phyloP scores from a whole-genome alignment of 1,284 basidiomycete genomes.

The Marasmius sp. region DNA sequence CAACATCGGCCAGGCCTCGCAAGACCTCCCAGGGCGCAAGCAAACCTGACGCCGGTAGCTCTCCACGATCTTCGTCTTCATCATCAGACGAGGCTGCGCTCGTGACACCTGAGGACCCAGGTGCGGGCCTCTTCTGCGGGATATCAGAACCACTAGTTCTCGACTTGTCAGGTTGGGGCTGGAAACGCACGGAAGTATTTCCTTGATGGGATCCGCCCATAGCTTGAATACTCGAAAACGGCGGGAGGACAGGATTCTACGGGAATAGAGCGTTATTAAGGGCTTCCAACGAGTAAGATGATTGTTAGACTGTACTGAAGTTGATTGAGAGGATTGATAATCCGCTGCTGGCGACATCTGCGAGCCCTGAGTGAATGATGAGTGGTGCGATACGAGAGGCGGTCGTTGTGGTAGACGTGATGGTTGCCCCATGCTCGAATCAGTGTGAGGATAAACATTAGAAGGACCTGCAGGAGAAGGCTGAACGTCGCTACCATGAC shows the following conservation, averaged over 20 bases:
- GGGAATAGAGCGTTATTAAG: slow-evolving; percentile 24
- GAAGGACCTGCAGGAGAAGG: slow-evolving; percentile 31
- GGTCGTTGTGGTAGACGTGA: slow-evolving; percentile 4
- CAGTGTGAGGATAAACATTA: slow-evolving; percentile 24
- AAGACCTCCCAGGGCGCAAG: slow-evolving; percentile 84
- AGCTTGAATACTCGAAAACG: slow-evolving; percentile 66
- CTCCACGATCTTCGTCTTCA: slow-evolving; percentile 71
- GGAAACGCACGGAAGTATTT: slow-evolving; percentile 60
- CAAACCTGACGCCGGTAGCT: slow-evolving; percentile 76
- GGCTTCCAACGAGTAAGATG: slow-evolving; percentile 5
- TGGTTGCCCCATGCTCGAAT: slow-evolving; percentile 16
- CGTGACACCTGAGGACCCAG: slow-evolving; percentile 60
- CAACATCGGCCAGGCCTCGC: slow-evolving; percentile 76
- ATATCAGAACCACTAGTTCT: slow-evolving; percentile 25
- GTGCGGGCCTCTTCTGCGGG: slow-evolving; percentile 57
- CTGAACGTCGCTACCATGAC: slow-evolving; percentile 36
- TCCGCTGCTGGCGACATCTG: slow-evolving; percentile 9
- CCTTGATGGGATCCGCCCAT: slow-evolving; percentile 53
- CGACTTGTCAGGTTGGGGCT: slow-evolving; percentile 32
- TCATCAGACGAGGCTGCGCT: slow-evolving; percentile 78
- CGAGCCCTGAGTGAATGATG: slow-evolving; percentile 8
- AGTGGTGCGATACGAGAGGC: slow-evolving; percentile 6
- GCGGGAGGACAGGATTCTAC: slow-evolving; percentile 59
- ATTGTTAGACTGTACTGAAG: slow-evolving; percentile 1
- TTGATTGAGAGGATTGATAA: slow-evolving; percentile 8